A percentile compares a stretch with the other conserved stretches of the same genome.
Conservation (phyloP, 257 asterid genomes). For the Euphrasia confusa region DNA sequence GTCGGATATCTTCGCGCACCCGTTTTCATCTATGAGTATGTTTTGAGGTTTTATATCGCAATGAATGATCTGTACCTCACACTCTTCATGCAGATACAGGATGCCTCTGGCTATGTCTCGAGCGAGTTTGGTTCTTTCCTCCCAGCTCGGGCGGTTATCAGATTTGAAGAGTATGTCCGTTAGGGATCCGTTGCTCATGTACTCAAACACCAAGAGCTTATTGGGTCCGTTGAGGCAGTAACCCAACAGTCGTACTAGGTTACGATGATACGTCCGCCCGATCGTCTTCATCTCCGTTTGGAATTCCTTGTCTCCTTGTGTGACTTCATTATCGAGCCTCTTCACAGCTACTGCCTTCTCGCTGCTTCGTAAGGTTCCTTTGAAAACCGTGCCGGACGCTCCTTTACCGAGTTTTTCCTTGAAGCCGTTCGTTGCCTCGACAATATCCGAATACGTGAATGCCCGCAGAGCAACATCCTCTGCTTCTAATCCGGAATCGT, state of each 20-base stretch:
- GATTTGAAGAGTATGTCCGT: slow-evolving; percentile 31
- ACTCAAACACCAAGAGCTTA: slow-evolving; percentile 47
- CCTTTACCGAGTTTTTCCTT: slow-evolving; percentile 45
- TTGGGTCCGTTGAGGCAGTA: slow-evolving; percentile 42
- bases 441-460: slow-evolving; percentile 32
- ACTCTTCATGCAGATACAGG: slow-evolving; percentile 54
- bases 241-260: slow-evolving; percentile 49
- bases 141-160: slow-evolving; percentile 31
- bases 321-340: slow-evolving; percentile 33
- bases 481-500: neutral
- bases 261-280: slow-evolving; percentile 48
- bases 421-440: slow-evolving; percentile 38
- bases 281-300: slow-evolving; percentile 44
- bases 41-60: slow-evolving; percentile 64
- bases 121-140: slow-evolving; percentile 31
- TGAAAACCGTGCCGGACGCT: slow-evolving; percentile 43
- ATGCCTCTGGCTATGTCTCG: slow-evolving; percentile 47
- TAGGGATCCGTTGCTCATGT: slow-evolving; percentile 52
- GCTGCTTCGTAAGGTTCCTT: slow-evolving; percentile 27
- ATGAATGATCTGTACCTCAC: slow-evolving; percentile 53
- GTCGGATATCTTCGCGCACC: slow-evolving; percentile 44
- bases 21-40: slow-evolving; percentile 44
- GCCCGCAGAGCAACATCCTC: slow-evolving; percentile 32
- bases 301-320: slow-evolving; percentile 44
- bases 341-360: slow-evolving; percentile 41